Evolutionary conservation across 176 grass and related monocot genomes (phyloP), one percentile per base, ranked within the genome.

Genomic region (Phoenix dactylifera): DNA sequence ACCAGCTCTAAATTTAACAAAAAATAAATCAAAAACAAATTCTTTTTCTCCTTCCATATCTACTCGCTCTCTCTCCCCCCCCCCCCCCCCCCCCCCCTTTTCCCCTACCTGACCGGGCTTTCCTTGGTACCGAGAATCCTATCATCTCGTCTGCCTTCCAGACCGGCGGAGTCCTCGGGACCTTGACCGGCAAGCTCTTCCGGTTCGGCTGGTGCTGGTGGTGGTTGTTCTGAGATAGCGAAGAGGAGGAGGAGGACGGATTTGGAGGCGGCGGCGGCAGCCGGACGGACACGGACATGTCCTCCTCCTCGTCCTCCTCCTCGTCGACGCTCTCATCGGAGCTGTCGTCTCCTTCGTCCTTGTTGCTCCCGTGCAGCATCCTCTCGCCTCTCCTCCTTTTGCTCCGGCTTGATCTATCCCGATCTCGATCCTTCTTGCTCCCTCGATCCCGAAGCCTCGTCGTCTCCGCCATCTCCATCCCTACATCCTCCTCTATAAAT

Each of bases 81-180:
- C 20, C 0, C 20, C 1, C 17, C 30, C 16, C 61, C 48, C 19
- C 39, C 10, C 19, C 22, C 14, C 29, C 15, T 44, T 1, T 20
- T 18, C 26, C 1, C 55, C 16, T 77, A 98, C 94, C 79, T 20
- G 94, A 89, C 29, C 94, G 88, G 5, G 94, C 84, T 84, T 98
- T 98, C 66, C 94, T 74, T 0, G 94, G 94, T 6, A 98, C 94
- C 1, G 88, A 64, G 35, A 98, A 84, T n/a, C 94, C 94, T 58
- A 98, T 98, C 94, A 98, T 98, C 70, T 98, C 94, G 69, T 98
- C 94, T 25, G 88, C 74, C 70, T 90, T 90, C 79, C 70, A 68
- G 5, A 62, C 59, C 32, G 52, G 6, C 49, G 89, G 69, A 39
- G 66, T 70, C 76, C 83, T 80, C 9, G 55, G 14, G 4, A 51